Conservation (phyloP, 352 stramenopile species). For the Phytopythium ostracodes region DNA sequence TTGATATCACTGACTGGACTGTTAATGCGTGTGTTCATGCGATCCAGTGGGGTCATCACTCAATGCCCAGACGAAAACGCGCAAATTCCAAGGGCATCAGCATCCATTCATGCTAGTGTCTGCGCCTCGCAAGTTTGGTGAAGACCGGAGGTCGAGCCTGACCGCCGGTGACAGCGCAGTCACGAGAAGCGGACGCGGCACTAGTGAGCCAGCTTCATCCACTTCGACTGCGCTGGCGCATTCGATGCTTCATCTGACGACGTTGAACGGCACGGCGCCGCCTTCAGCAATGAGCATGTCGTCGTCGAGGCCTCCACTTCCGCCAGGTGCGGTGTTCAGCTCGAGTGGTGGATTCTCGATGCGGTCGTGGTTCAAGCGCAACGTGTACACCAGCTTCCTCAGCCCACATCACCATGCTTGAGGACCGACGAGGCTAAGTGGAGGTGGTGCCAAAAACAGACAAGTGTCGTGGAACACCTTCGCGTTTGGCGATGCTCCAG, state of each 20-base stretch:
- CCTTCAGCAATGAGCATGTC: neutral
- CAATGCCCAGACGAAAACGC: constrained; percentile 1
- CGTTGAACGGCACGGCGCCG: neutral
- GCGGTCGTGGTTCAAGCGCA: constrained; percentile 33
- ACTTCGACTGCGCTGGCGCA: neutral
- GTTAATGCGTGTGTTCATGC: neutral
- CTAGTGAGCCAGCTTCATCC: neutral
- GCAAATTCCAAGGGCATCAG: neutral
- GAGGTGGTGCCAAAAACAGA: neutral
- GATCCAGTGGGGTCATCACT: neutral
- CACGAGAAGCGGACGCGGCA: neutral
- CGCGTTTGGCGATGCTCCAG: neutral
- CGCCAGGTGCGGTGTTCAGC: constrained; percentile 18
- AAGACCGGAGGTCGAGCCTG: neutral
- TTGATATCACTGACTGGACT: neutral
- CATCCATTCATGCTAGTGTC: neutral
- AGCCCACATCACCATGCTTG: neutral
- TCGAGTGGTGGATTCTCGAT: constrained; percentile 32
- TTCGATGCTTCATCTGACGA: neutral
- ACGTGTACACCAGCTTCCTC: constrained; percentile 12
- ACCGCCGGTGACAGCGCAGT: neutral
- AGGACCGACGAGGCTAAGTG: neutral
- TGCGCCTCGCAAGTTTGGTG: constrained; percentile 1
- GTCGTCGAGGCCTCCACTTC: neutral
- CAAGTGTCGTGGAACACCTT: neutral